Conservation (phyloP, 1,284 basidiomycete species). For the Cerioporus squamosus region DNA sequence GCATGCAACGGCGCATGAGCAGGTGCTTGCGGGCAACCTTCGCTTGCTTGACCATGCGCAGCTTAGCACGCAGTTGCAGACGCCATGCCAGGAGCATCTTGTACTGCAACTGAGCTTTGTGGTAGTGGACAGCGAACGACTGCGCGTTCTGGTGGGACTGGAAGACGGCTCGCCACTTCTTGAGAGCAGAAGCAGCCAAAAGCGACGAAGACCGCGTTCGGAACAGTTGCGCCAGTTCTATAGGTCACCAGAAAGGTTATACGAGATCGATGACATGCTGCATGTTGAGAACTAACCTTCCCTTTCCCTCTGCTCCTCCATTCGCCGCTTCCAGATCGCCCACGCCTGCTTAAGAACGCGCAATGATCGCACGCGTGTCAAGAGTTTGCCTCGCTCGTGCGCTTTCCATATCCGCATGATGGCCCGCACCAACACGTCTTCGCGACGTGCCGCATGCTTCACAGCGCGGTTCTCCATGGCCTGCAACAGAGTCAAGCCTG, state of each 20-base stretch:
- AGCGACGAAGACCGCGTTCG: constrained; percentile 48
- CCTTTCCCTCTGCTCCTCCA: constrained; percentile 44
- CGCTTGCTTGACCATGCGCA: constrained; percentile 61
- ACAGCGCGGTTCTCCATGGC: constrained; percentile 55
- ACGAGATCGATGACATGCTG: neutral
- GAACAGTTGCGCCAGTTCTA: constrained; percentile 61
- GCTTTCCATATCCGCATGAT: constrained; percentile 75
- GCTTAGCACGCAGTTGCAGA: constrained; percentile 51
- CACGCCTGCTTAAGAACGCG: constrained; percentile 53
- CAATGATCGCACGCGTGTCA: constrained; percentile 57
- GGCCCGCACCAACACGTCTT: constrained; percentile 65
- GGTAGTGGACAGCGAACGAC: constrained; percentile 54
- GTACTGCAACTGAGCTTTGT: constrained; percentile 49
- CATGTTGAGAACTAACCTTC: constrained; percentile 45
- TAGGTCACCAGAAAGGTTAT: neutral
- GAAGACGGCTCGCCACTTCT: constrained; percentile 53
- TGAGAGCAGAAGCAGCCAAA: constrained; percentile 43
- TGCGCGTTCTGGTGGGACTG: constrained; percentile 54
- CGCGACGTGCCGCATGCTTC: constrained; percentile 63
- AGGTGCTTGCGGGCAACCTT: constrained; percentile 61
- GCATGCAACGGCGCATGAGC: constrained; percentile 53
- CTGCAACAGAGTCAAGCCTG: constrained; percentile 31
- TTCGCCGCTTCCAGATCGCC: constrained; percentile 55
- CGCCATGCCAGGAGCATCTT: constrained; percentile 63
- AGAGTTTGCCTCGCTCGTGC: constrained; percentile 64